Evolutionary conservation across 2,329 filamentous ascomycete genomes (phyloP), one percentile per base, ranked within the genome.

Genomic region (Xylaria sp.): DNA sequence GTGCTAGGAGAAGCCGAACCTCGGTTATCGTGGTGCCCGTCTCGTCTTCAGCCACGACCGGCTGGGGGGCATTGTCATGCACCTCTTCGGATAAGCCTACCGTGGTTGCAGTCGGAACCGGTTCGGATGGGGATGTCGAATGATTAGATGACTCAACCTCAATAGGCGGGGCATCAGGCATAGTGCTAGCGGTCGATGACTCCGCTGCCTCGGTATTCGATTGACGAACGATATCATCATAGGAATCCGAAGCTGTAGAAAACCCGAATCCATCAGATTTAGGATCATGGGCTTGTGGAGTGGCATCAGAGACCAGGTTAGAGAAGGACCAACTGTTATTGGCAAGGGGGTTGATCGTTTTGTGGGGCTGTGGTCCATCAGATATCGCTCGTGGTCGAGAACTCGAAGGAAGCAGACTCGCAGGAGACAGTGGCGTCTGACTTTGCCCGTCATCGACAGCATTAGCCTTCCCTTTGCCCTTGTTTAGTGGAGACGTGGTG

Each of bases 291-390:
- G 42, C 11, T 25, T 40, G 37, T 35, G 57, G 2, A 11, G 17
- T 9, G 12, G 12, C 25, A 14, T 65, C 40, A 12, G 55, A n/a
- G n/a, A 61, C 40, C 7, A 68, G 23, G n/a, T 63, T 60, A 17
- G 62, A 77, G 67, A 88, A 89, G 0, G 81, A 82, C 87, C 87
- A 89, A 67, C 77, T 88, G 65, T 87, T 87, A 70, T 85, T 85
- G 1, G 81, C 86, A 15, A 89, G 72, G 0, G 83, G 82, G 53
- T 86, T 83, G 56, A 82, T 76, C 2, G 74, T 74, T 8, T 78
- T 75, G 3, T 76, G 77, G 5, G 74, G 71, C 45, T 77, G 78
- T 3, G 84, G 84, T 0, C 86, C 86, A 68, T 88, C 87, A 0
- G 87, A 88, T 52, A 81, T 78, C 28, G 87, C 80, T 45, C 87